These are phyloP conservation scores for Niveomyces coronatus DNA, from an alignment of 2,329 filamentous ascomycete species.

Conservation along the genomic window DNA sequence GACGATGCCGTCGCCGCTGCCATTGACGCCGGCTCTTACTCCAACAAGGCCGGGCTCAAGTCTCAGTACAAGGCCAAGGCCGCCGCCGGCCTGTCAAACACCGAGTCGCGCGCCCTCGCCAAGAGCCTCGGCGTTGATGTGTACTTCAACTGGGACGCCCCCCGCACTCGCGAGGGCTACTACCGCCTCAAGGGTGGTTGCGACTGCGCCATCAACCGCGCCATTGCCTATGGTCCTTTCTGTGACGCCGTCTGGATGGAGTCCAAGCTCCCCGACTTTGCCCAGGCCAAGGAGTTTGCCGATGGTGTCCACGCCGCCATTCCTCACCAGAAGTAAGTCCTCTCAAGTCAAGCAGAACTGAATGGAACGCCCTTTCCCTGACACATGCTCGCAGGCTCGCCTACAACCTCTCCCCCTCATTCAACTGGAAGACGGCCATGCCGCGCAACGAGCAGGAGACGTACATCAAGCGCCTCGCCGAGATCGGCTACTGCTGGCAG, in stretches of 20 bases:
- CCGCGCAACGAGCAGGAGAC: conserved; percentile 85
- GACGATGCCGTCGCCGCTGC: conserved; percentile 78
- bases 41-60: conserved; percentile 60
- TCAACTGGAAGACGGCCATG: conserved; percentile 99
- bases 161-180: conserved; percentile 87
- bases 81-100: conserved; percentile 76
- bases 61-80: conserved; percentile 54
- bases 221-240: conserved; percentile 85
- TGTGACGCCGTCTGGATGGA: conserved; percentile 99
- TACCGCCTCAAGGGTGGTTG: conserved; percentile 89
- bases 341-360: conserved; percentile 1
- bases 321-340: conserved; percentile 83
- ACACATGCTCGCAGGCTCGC: conserved; percentile 69
- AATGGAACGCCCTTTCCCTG: background rate
- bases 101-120: conserved; percentile 71
- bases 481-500: conserved; percentile 96
- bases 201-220: conserved; percentile 82
- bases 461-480: conserved; percentile 82
- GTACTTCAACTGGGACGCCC: conserved; percentile 91
- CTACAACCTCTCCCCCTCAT: conserved; percentile 96
- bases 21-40: conserved; percentile 58
- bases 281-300: conserved; percentile 87
- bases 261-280: conserved; percentile 86
- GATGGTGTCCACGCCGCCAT: conserved; percentile 87
- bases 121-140: conserved; percentile 68